Evolutionary conservation across 192 early-diverging fungal genomes (phyloP).

Genomic region (Linnemannia schmuckeri): DNA sequence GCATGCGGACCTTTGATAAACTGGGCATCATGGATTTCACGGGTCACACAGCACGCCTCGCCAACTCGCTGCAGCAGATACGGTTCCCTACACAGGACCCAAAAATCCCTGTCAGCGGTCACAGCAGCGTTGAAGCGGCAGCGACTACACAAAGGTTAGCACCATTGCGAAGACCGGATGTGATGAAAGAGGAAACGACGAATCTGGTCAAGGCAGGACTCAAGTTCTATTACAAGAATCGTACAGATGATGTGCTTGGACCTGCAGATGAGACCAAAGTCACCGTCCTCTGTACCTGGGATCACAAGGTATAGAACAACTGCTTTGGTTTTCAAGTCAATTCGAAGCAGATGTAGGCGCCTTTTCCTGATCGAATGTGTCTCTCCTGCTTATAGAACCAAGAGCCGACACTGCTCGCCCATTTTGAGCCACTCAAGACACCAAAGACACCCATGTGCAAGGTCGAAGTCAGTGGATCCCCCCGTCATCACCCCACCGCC

Average conservation of each 20-base stretch:
- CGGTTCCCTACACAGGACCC: constrained; percentile 26
- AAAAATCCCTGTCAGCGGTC: not conserved
- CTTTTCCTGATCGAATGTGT: not conserved
- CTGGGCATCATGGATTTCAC: constrained; percentile 68
- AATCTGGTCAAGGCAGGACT: constrained; percentile 62
- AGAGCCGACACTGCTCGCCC: constrained; percentile 30
- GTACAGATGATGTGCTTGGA: not conserved
- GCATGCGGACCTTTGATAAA: constrained; percentile 68
- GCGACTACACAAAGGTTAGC: constrained; percentile 43
- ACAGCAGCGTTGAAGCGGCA: not conserved
- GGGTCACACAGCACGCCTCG: constrained; percentile 64
- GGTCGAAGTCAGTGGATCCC: constrained; percentile 67
- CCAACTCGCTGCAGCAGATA: constrained; percentile 64
- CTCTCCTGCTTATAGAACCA: not conserved
- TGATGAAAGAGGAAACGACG: constrained; percentile 17
- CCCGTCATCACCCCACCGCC: constrained; percentile 63
- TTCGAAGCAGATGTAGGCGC: not conserved
- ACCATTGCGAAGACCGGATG: not conserved
- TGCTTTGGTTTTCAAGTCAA: not conserved
- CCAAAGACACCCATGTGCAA: constrained; percentile 37
- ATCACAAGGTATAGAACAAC: constrained; percentile 52
- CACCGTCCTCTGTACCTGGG: constrained; percentile 70
- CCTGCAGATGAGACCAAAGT: constrained; percentile 63
- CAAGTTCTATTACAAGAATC: constrained; percentile 56
- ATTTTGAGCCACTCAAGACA: constrained; percentile 26